These are phyloP conservation scores for Osmanthus fragrans DNA, from an alignment of 257 asterid genomes.

Conservation along the genomic window DNA sequence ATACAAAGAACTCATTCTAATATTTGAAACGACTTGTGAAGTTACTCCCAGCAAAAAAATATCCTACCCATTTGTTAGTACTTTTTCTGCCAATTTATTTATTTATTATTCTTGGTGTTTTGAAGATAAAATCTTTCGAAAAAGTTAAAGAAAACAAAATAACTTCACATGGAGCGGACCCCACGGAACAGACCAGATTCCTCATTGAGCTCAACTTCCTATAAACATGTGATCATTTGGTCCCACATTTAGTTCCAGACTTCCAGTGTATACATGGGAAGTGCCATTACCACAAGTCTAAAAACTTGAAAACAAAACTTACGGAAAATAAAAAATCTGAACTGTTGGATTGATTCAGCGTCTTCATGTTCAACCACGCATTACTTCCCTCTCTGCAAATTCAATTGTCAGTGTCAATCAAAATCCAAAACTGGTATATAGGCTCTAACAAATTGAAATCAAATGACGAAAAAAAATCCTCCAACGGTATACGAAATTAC, in stretches of 20 bases:
- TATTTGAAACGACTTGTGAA: too few relatives aligned
- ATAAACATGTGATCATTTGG: neutral
- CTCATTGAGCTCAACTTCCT: neutral
- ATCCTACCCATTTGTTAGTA: too few relatives aligned
- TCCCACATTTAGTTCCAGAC: neutral
- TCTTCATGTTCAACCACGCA: slow-evolving; percentile 43
- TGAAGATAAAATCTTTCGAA: too few relatives aligned
- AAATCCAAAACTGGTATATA: neutral
- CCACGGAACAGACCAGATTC: neutral
- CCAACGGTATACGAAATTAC: slow-evolving; percentile 22
- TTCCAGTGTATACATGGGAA: too few relatives aligned
- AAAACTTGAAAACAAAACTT: slow-evolving; percentile 11
- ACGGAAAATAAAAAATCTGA: slow-evolving; percentile 56
- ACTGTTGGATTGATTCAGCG: slow-evolving; percentile 49
- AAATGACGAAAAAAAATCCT: neutral
- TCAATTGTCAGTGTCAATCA: neutral
- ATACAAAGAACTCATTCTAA: neutral
- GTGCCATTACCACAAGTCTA: too few relatives aligned
- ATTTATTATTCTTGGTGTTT: too few relatives aligned
- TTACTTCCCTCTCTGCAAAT: slow-evolving; percentile 39
- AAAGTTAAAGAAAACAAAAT: too few relatives aligned
- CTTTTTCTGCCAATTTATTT: too few relatives aligned
- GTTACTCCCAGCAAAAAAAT: too few relatives aligned
- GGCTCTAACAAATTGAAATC: neutral
- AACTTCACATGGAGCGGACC: neutral